Evolutionary conservation across 257 asterid genomes (phyloP).

Genomic region (Verbascum thapsus): DNA sequence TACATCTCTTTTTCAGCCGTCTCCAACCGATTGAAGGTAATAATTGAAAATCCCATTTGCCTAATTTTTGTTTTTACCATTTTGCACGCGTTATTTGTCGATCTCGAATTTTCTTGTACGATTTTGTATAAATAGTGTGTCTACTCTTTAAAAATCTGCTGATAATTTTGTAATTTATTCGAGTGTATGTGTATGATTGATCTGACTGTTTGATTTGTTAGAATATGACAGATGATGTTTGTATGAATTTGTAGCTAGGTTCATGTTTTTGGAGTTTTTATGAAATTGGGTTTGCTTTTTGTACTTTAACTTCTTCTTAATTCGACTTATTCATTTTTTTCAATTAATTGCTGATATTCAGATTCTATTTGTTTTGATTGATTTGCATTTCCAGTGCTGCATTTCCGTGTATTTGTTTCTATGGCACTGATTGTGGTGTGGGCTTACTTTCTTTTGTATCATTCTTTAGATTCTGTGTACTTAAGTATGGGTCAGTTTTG

Average conservation of each 20-base stretch:
- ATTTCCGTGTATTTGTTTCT: background rate
- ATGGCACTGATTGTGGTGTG: background rate
- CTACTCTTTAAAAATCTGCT: too few species aligned
- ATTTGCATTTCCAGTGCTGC: background rate
- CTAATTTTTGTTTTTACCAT: too few species aligned
- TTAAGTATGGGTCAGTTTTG: background rate
- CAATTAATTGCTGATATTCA: slow-evolving; percentile 9
- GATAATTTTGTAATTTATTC: too few species aligned
- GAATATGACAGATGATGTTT: slow-evolving; percentile 8
- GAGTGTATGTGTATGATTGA: slow-evolving; percentile 1
- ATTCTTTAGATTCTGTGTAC: background rate
- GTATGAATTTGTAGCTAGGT: background rate
- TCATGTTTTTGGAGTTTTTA: slow-evolving; percentile 5
- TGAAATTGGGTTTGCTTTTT: slow-evolving; percentile 7
- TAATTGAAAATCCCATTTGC: too few species aligned
- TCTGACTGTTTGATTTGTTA: slow-evolving; percentile 21
- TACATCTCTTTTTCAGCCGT: too few species aligned
- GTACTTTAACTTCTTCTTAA: slow-evolving; percentile 3
- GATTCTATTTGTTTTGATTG: background rate
- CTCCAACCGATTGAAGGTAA: too few species aligned
- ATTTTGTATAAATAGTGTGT: too few species aligned
- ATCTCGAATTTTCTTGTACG: too few species aligned
- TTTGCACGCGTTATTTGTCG: too few species aligned
- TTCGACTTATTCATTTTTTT: slow-evolving; percentile 24
- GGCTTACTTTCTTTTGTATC: background rate